Evolutionary conservation across 306 rosid species (phyloP), one percentile per base, ranked within the genome.

Genomic region (Casuarina cunninghamiana): DNA sequence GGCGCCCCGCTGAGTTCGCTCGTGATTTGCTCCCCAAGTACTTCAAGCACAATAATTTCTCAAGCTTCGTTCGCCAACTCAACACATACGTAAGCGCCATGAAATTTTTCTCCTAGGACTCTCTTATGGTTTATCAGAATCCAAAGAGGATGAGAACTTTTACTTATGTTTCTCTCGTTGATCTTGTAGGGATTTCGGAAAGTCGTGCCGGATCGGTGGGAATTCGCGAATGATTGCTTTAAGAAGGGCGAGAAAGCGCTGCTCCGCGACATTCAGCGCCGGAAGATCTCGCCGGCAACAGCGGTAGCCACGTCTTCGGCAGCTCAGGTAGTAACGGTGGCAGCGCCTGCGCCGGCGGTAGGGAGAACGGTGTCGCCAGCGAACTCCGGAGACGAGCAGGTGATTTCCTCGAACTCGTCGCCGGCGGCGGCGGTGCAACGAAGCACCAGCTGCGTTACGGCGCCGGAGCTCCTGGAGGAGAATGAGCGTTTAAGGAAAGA

Each of bases 201-300:
- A 72, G 99, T 95, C 49, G 99, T 93, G 7, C 96, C 97, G 53
- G 99, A 95, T 78, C 92, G 99, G 17, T 95, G 99, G 98, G 99
- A 95, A 86, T 95, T 95, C 66, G 91, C 96, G 0, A 88, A 95
- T 71, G 99, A 93, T 21, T 85, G 83, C 72, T 95, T 93, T 88
- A 83, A 81, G 53, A 86, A 89, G 75, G 99, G 97, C 0, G 97
- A 89, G 89, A 95, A 81, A 79, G 83, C 57, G 2, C 82, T 95
- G n/a, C 97, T 95, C 37, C 90, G 96, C 0, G 99, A 95, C 67
- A 95, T 95, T 45, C 94, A 89, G 77, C 91, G 99, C 50, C 88
- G 97, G 75, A 95, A 95, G 76, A 79, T 89, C n/a, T 83, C 85
- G 2, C 81, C 83, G 71, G 9, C 81, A 17, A 71, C 63, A 0